A percentile compares a stretch with the other conserved stretches of the same genome.
Evolutionary conservation across 192 early-diverging fungal species (phyloP).

Genomic region (Mortierella claussenii): DNA sequence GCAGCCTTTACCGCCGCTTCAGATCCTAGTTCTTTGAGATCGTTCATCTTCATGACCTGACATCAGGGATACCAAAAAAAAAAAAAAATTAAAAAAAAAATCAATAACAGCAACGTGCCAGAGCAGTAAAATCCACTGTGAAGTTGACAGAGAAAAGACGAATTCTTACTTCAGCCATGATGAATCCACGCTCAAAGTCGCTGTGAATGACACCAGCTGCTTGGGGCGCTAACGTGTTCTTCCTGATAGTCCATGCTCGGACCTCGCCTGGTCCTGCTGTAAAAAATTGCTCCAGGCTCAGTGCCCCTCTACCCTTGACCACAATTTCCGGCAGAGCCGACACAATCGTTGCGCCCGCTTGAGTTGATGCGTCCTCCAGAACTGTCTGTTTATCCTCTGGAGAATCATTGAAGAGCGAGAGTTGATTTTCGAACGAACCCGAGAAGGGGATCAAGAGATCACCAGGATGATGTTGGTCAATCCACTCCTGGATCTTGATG

Average conservation of each 20-base stretch:
- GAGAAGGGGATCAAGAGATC: constrained; percentile 80
- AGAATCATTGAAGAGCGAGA: constrained; percentile 49
- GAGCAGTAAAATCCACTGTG: no score
- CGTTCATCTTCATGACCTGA: constrained; percentile 63
- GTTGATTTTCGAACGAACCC: constrained; percentile 56
- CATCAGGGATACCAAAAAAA: no score
- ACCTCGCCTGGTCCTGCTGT: constrained; percentile 83
- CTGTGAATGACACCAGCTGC: constrained; percentile 71
- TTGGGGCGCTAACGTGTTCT: constrained; percentile 78
- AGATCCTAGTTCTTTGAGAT: constrained; percentile 67
- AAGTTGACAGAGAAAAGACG: no score
- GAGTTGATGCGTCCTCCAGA: constrained; percentile 62
- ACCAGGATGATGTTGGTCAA: constrained; percentile 72
- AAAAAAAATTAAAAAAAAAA: constrained; percentile 3
- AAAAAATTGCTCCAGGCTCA: constrained; percentile 79
- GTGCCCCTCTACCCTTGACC: constrained; percentile 73
- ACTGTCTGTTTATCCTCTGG: constrained; percentile 64
- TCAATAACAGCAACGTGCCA: no score
- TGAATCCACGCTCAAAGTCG: constrained; percentile 84
- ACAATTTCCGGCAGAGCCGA: constrained; percentile 75
- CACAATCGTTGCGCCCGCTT: constrained; percentile 36
- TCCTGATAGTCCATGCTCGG: constrained; percentile 76
- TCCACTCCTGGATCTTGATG: constrained; percentile 74
- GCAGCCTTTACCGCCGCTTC: constrained; percentile 78
- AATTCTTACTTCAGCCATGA: constrained; percentile 80